Base-by-base conservation (phyloP, 176 grass and related monocot genomes). In the Poa pratensis region DNA sequence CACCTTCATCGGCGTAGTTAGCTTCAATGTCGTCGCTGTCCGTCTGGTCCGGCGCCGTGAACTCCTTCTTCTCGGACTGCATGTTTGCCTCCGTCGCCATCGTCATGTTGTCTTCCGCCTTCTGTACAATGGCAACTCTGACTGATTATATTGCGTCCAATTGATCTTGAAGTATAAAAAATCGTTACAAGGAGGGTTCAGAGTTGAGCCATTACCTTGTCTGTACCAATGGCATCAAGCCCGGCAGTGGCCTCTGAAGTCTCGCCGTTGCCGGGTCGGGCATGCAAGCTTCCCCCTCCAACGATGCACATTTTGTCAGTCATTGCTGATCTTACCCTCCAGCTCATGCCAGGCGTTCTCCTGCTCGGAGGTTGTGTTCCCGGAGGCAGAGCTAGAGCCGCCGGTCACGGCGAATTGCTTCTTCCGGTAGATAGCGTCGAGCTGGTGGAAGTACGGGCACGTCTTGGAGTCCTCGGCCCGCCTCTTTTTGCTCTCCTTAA, bases 401-500 rank as follows among this genome's bases (percentile, higher is more conserved):
- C 74, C 24, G 43, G 17, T 57, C 37, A 69, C 82, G 18, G 62
- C 70, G 18, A 68, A 69, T 20, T 70, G 83, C 46, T 86, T 94
- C 77, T 77, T 92, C 70, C 86, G 73, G 84, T 97, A 97, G 57
- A 97, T 86, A 8, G 90, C 94, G 65, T 97, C 94, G 61, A 97
- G 85, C 67, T 94, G 92, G 83, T 97, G 90, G 88, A 97, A 97
- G 77, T 97, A 97, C 0, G 94, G 92, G 54, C 94, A 97, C 8
- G 94, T 97, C 88, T 97, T 97, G 75, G 94, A 89, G 85, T 97
- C 94, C 27, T 97, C 88, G 12, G 90, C 90, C 11, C 94, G 86
- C 84, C 83, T 77, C 89, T 97, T 97, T 69, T 87, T 97, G 88
- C 95, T 94, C 67, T 97, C 95, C 80, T 97, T 97, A 7, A 97